These are phyloP conservation scores for Rachicladosporium sp. DNA, from an alignment of 2,329 filamentous ascomycete species.

Conservation along the genomic window DNA sequence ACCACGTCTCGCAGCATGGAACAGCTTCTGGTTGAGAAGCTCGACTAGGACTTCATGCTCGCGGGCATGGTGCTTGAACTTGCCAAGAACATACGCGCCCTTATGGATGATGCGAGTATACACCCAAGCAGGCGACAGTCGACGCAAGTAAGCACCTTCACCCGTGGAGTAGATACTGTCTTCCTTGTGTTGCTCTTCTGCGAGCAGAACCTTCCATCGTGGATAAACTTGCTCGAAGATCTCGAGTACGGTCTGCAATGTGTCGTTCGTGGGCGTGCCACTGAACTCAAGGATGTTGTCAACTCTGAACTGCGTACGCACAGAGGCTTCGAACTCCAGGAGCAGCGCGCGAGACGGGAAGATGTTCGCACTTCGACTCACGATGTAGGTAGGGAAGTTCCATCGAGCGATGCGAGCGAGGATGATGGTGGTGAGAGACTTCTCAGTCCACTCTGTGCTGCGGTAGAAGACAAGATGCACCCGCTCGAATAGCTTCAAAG, in stretches of 20 bases:
- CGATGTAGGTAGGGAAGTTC: conserved; percentile 82
- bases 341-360: conserved; percentile 65
- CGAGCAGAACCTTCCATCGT: conserved; percentile 63
- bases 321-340: conserved; percentile 78
- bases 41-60: conserved; percentile 66
- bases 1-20: conserved; percentile 73
- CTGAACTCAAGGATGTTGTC: conserved; percentile 74
- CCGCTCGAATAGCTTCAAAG: conserved; percentile 76
- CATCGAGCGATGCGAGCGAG: conserved; percentile 77
- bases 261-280: conserved; percentile 53
- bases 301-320: conserved; percentile 68
- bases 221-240: conserved; percentile 64
- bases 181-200: conserved; percentile 68
- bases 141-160: conserved; percentile 77
- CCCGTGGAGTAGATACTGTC: conserved; percentile 64
- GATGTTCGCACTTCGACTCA: conserved; percentile 79
- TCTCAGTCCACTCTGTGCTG: conserved; percentile 94
- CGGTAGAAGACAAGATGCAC: conserved; percentile 94
- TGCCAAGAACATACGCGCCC: conserved; percentile 62
- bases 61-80: conserved; percentile 64
- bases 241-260: conserved; percentile 54
- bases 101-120: conserved; percentile 93
- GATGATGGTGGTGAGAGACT: conserved; percentile 88
- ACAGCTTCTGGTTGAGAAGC: conserved; percentile 67
- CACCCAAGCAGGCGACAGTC: conserved; percentile 83